phyloP scores from a whole-genome alignment of 2,329 filamentous ascomycete genomes.

The Nannizziopsis barbatae region DNA sequence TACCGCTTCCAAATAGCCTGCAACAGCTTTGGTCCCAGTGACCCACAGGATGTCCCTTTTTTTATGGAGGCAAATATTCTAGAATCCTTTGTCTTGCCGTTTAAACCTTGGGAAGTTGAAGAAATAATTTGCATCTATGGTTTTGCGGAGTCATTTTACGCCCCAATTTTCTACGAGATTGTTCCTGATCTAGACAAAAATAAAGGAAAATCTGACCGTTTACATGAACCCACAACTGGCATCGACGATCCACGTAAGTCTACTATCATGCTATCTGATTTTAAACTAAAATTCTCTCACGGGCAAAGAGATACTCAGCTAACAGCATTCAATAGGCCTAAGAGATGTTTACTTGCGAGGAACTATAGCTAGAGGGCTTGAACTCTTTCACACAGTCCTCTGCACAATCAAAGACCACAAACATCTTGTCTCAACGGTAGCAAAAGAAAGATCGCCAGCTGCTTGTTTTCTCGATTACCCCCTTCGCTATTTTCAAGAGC shows the following conservation, averaged over 20 bases:
- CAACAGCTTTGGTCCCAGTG: neutral
- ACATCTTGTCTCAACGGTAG: neutral
- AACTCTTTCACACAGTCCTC: neutral
- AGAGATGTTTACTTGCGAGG: neutral
- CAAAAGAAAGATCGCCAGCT: neutral
- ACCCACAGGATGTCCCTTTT: neutral
- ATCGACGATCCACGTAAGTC: too few species aligned
- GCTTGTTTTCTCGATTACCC: neutral
- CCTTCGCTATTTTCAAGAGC: too few species aligned
- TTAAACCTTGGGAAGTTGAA: neutral
- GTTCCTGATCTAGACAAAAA: neutral
- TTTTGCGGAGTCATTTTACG: neutral
- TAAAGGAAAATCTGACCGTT: neutral
- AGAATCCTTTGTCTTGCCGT: neutral
- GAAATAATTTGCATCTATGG: neutral
- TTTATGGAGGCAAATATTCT: neutral
- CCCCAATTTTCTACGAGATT: neutral
- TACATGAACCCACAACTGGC: too few species aligned
- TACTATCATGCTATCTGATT: too few species aligned
- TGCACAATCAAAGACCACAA: neutral
- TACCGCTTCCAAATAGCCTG: neutral
- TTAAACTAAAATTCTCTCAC: too few species aligned
- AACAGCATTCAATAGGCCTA: neutral
- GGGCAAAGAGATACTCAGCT: too few species aligned
- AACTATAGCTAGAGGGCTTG: neutral